phyloP scores from a whole-genome alignment of 176 grass and related monocot genomes.

The Avena sativa region DNA sequence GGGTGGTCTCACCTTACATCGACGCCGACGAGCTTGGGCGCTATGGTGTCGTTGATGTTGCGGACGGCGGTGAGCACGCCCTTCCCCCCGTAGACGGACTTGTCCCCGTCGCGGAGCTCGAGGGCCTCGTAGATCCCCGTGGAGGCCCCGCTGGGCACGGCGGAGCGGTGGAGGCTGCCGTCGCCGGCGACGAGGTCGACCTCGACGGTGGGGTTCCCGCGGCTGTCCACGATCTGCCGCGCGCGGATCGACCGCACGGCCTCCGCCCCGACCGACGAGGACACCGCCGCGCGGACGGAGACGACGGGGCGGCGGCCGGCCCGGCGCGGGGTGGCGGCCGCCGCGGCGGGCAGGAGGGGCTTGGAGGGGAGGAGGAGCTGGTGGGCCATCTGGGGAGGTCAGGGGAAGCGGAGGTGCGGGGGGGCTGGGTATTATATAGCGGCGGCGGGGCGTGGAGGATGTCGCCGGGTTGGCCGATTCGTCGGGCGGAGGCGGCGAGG shows the following conservation, averaged over 20 bases:
- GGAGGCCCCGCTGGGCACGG: slow-evolving; percentile 91
- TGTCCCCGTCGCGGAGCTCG: slow-evolving; percentile 89
- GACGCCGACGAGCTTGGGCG: slow-evolving; percentile 85
- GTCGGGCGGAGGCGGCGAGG: slow-evolving; percentile 44
- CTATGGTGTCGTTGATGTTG: slow-evolving; percentile 89
- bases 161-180: slow-evolving; percentile 75
- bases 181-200: slow-evolving; percentile 83
- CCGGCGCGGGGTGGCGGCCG: slow-evolving; percentile 6
- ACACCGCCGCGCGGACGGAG: slow-evolving; percentile 57
- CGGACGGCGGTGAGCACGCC: slow-evolving; percentile 84
- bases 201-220: slow-evolving; percentile 95
- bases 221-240: slow-evolving; percentile 97
- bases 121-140: slow-evolving; percentile 97
- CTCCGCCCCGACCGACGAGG: slow-evolving; percentile 41
- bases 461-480: slow-evolving; percentile 11
- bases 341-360: slow-evolving; percentile 42
- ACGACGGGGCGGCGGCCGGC: slow-evolving; percentile 1
- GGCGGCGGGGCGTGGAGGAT: slow-evolving; percentile 37
- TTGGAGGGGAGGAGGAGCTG: slow-evolving; percentile 52
- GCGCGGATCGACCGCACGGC: slow-evolving; percentile 77
- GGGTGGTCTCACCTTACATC: slow-evolving; percentile 69
- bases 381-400: slow-evolving; percentile 40
- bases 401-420: not conserved
- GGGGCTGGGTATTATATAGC: slow-evolving; percentile 1
- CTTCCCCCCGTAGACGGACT: slow-evolving; percentile 85